A percentile compares a stretch with the other conserved stretches of the same genome.
Conservation (phyloP, 1,139 yeast species). For the Hyphopichia burtonii region DNA sequence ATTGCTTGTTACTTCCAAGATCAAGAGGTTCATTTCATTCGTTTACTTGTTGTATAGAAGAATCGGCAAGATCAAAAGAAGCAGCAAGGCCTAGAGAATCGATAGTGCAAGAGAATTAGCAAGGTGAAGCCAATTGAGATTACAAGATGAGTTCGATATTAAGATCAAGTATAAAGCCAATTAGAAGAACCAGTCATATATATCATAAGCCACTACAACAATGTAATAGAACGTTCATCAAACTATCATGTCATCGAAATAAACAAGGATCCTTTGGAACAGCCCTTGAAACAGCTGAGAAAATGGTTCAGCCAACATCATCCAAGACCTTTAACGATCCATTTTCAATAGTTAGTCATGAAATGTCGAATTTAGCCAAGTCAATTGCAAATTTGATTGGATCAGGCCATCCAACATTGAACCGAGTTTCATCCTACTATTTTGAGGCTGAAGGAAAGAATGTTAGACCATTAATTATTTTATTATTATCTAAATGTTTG, state of each 20-base stretch:
- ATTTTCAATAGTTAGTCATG: slow-evolving; percentile 87
- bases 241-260: neutral
- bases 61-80: too few species aligned
- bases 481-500: slow-evolving; percentile 78
- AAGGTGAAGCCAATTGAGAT: neutral
- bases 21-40: too few species aligned
- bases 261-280: slow-evolving; percentile 31
- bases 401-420: slow-evolving; percentile 89
- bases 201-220: neutral
- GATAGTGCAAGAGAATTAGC: too few species aligned
- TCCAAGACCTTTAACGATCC: slow-evolving; percentile 66
- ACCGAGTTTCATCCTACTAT: slow-evolving; percentile 87
- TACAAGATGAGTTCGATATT: neutral
- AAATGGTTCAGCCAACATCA: slow-evolving; percentile 69
- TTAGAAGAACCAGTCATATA: neutral
- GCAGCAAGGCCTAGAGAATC: too few species aligned
- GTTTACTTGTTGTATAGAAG: neutral
- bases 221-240: neutral
- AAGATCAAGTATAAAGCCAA: neutral
- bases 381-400: slow-evolving; percentile 87
- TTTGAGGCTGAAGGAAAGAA: slow-evolving; percentile 96
- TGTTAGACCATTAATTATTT: slow-evolving; percentile 86
- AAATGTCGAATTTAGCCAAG: slow-evolving; percentile 86
- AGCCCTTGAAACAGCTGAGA: slow-evolving; percentile 77
- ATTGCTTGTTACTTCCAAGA: too few species aligned